These are phyloP conservation scores for Dillenia turbinata DNA, from an alignment of 164 flowering plant genomes.

Conservation along the genomic window DNA sequence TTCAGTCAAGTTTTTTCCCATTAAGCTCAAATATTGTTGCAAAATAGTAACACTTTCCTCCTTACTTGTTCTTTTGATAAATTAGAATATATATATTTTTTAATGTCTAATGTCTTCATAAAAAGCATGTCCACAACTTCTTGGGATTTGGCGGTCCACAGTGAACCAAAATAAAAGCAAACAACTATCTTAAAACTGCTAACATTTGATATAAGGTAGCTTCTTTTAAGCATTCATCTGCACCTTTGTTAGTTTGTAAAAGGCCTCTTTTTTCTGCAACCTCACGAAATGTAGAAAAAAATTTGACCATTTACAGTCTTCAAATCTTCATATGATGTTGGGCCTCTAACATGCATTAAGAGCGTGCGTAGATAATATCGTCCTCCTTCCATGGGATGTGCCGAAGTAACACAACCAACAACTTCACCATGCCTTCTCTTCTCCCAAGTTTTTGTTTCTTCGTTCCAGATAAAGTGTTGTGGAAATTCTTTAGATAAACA, in stretches of 20 bases:
- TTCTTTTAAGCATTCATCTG: no score
- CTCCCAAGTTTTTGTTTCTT: background rate
- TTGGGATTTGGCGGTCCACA: no score
- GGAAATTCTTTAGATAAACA: background rate
- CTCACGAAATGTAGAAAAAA: no score
- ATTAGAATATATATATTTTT: background rate
- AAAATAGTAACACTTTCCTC: background rate
- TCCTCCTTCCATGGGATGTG: conserved; percentile 2
- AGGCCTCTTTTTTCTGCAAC: no score
- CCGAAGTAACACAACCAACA: background rate
- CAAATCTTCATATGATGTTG: background rate
- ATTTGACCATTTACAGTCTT: background rate
- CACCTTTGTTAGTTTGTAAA: no score
- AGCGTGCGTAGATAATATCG: background rate
- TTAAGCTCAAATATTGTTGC: no score
- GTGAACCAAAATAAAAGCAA: no score
- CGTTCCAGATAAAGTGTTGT: background rate
- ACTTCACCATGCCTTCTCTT: background rate
- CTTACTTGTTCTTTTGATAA: background rate
- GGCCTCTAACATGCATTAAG: background rate
- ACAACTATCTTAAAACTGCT: no score
- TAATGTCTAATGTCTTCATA: background rate
- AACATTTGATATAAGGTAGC: no score
- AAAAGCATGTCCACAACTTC: no score
- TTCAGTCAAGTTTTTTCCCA: no score